Conservation (phyloP, 306 rosid species). For the Vigna reflexopilosa region DNA sequence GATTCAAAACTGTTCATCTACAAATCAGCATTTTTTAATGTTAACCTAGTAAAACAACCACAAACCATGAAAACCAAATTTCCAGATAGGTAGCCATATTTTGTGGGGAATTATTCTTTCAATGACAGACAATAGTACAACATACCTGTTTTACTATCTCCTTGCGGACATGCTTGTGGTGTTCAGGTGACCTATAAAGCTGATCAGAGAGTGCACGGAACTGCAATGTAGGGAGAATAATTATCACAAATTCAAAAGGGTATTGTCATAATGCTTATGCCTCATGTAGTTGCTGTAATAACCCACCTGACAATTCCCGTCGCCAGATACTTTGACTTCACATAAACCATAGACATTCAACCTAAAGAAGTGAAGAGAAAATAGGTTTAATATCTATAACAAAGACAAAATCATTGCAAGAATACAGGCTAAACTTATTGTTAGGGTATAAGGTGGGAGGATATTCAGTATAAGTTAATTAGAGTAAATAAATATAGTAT, state of each 20-base stretch:
- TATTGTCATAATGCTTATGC: not conserved
- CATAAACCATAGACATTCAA: slow-evolving; percentile 69
- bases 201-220: slow-evolving; percentile 94
- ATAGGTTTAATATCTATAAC: slow-evolving; percentile 17
- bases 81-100: slow-evolving; percentile 5
- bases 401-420: slow-evolving; percentile 15
- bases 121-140: slow-evolving; percentile 19
- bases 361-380: slow-evolving; percentile 54
- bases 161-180: slow-evolving; percentile 84
- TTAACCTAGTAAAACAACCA: slow-evolving; percentile 8
- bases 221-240: slow-evolving; percentile 52
- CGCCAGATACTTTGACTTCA: slow-evolving; percentile 92
- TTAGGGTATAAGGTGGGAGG: too few species aligned
- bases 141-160: slow-evolving; percentile 79
- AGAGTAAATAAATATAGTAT: too few species aligned
- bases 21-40: not conserved
- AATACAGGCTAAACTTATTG: not conserved
- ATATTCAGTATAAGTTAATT: too few species aligned
- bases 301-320: slow-evolving; percentile 93
- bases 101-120: slow-evolving; percentile 17
- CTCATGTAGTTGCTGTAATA: slow-evolving; percentile 16
- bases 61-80: slow-evolving; percentile 18
- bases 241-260: slow-evolving; percentile 32
- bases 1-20: slow-evolving; percentile 18
- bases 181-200: slow-evolving; percentile 75